These are phyloP conservation scores for Diversispora epigaea DNA, from an alignment of 192 early-diverging fungal genomes.

Conservation along the genomic window DNA sequence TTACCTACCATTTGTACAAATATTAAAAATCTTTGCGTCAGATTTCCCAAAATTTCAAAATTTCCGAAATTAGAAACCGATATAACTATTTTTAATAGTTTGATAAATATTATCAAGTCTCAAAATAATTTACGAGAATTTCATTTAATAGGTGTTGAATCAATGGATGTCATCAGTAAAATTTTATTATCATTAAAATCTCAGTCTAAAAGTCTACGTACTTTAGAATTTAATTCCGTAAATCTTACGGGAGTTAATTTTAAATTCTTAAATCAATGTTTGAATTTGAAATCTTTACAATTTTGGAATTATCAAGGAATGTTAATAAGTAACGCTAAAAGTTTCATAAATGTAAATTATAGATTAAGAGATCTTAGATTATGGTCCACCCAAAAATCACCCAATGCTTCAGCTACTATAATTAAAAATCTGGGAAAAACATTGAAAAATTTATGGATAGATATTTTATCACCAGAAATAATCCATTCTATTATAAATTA, in stretches of 20 bases:
- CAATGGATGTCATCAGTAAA: neutral
- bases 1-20: neutral
- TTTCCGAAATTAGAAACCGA: neutral
- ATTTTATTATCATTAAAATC: neutral
- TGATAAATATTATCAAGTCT: neutral
- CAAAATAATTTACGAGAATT: neutral
- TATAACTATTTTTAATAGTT: neutral
- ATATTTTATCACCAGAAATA: neutral
- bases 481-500: neutral
- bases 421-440: neutral
- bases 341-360: neutral
- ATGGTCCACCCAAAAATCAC: neutral
- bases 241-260: neutral
- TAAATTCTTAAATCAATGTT: neutral
- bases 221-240: neutral
- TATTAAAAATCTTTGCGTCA: neutral
- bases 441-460: neutral
- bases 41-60: neutral
- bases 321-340: neutral
- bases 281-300: neutral
- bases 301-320: slow-evolving; percentile 7
- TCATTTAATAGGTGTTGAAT: neutral
- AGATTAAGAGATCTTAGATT: neutral
- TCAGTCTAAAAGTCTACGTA: neutral
- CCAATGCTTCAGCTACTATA: neutral